A percentile compares a stretch with the other conserved stretches of the same genome.
Evolutionary conservation across 371 early-diverging fungal species (phyloP).

Genomic region (Apophysomyces trapeziformis): DNA sequence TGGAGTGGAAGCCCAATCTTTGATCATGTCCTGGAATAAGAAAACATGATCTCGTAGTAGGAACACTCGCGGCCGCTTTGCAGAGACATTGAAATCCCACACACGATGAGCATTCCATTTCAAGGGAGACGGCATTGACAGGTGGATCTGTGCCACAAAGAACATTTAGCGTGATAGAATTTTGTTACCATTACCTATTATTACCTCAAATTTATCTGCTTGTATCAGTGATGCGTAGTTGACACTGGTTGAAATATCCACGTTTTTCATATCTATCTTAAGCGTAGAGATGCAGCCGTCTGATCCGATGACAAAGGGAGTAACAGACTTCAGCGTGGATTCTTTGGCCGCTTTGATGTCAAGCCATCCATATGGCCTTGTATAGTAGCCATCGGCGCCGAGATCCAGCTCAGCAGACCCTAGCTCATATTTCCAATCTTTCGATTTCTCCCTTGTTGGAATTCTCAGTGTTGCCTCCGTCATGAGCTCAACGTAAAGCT

Average conservation of each 20-base stretch:
- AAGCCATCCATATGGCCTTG: slow-evolving; percentile 81
- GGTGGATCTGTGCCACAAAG: slow-evolving; percentile 47
- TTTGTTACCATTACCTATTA: neutral
- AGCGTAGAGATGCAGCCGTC: slow-evolving; percentile 63
- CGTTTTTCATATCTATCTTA: slow-evolving; percentile 54
- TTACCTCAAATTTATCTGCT: slow-evolving; percentile 58
- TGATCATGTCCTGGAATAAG: slow-evolving; percentile 74
- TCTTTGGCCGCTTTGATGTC: slow-evolving; percentile 66
- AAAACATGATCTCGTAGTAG: slow-evolving; percentile 86
- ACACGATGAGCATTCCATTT: slow-evolving; percentile 79
- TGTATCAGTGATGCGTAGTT: slow-evolving; percentile 70
- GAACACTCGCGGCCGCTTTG: slow-evolving; percentile 54
- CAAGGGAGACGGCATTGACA: slow-evolving; percentile 67
- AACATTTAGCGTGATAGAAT: neutral
- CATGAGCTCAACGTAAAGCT: slow-evolving; percentile 69
- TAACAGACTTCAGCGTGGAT: slow-evolving; percentile 58
- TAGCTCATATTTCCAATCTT: slow-evolving; percentile 73
- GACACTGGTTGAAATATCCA: slow-evolving; percentile 68
- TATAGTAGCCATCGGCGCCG: slow-evolving; percentile 49
- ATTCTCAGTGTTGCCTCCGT: slow-evolving; percentile 66
- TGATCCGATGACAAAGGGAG: slow-evolving; percentile 62
- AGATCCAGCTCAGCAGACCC: slow-evolving; percentile 40
- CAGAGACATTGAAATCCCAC: slow-evolving; percentile 64
- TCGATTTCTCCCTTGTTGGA: slow-evolving; percentile 79
- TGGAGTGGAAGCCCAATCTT: slow-evolving; percentile 72